Percentiles rank a stretch among this genome's conserved stretches.
phyloP scores from a whole-genome alignment of 106 monocot genomes.

The Apostasia ramifera region DNA sequence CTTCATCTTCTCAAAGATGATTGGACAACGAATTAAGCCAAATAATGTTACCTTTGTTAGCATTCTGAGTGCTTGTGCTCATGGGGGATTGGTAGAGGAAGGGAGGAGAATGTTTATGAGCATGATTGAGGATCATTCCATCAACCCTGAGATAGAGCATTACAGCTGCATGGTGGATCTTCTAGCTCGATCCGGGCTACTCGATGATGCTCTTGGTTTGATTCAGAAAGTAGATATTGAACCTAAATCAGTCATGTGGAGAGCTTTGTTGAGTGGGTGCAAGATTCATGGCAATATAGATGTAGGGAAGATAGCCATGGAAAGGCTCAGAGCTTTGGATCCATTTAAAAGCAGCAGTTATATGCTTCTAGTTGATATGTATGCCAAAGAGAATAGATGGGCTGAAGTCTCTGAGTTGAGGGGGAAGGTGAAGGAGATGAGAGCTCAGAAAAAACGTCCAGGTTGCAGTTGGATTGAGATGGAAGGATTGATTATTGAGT shows the following conservation, averaged over 20 bases:
- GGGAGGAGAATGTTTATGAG: constrained; percentile 32
- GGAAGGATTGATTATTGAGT: constrained; percentile 34
- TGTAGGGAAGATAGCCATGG: constrained; percentile 22
- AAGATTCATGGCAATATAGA: constrained; percentile 30
- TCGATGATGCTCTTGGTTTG: constrained; percentile 42
- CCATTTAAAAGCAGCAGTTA: constrained; percentile 30
- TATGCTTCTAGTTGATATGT: constrained; percentile 33
- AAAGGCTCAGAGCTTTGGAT: constrained; percentile 28
- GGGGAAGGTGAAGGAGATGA: constrained; percentile 22
- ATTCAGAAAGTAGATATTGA: constrained; percentile 23
- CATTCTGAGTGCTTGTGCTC: constrained; percentile 50
- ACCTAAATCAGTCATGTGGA: constrained; percentile 37
- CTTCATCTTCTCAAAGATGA: constrained; percentile 35
- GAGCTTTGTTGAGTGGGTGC: constrained; percentile 46
- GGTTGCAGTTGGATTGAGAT: constrained; percentile 59
- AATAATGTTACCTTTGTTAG: constrained; percentile 50
- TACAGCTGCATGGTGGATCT: constrained; percentile 68
- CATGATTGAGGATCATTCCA: constrained; percentile 23
- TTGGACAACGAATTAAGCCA: constrained; percentile 19
- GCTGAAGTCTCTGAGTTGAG: constrained; percentile 25
- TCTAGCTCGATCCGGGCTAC: constrained; percentile 34
- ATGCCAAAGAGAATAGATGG: constrained; percentile 34
- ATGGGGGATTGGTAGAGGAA: constrained; percentile 48
- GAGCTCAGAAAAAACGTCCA: constrained; percentile 29
- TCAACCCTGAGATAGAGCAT: constrained; percentile 42